These are phyloP conservation scores for Beauveria varroae DNA, from an alignment of 2,329 filamentous ascomycete genomes.

Conservation along the genomic window DNA sequence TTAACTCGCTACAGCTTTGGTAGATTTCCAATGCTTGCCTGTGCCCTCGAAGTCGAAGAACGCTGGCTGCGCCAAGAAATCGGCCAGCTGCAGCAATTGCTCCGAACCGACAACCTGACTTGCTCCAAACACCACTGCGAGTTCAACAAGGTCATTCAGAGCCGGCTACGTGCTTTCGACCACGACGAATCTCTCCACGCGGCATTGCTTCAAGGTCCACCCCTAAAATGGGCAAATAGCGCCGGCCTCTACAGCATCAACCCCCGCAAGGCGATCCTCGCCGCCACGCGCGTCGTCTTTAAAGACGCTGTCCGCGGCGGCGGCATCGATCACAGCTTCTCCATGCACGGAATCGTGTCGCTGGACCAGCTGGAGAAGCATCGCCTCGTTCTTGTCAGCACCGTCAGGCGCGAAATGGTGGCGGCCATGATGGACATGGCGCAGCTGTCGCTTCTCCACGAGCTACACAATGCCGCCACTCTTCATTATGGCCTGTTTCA, in stretches of 20 bases:
- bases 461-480: conserved; percentile 22
- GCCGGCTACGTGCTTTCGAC: conserved; percentile 25
- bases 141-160: conserved; percentile 25
- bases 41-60: conserved; percentile 23
- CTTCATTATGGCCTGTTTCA: conserved; percentile 24
- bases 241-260: conserved; percentile 13
- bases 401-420: conserved; percentile 7
- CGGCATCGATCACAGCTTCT: conserved; percentile 19
- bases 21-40: conserved; percentile 22
- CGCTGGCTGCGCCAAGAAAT: conserved; percentile 26
- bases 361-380: conserved; percentile 27
- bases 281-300: conserved; percentile 21
- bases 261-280: conserved; percentile 21
- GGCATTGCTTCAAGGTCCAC: not conserved
- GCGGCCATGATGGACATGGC: conserved; percentile 12
- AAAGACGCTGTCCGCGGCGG: conserved; percentile 17
- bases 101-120: conserved; percentile 15
- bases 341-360: conserved; percentile 24
- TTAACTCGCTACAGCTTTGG: not conserved
- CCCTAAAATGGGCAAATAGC: not conserved
- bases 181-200: conserved; percentile 14
- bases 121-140: conserved; percentile 22
- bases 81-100: conserved; percentile 19
- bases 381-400: conserved; percentile 14
- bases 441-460: conserved; percentile 18